Base-by-base conservation (phyloP, 1,284 basidiomycete genomes). In the Bjerkandera adusta region DNA sequence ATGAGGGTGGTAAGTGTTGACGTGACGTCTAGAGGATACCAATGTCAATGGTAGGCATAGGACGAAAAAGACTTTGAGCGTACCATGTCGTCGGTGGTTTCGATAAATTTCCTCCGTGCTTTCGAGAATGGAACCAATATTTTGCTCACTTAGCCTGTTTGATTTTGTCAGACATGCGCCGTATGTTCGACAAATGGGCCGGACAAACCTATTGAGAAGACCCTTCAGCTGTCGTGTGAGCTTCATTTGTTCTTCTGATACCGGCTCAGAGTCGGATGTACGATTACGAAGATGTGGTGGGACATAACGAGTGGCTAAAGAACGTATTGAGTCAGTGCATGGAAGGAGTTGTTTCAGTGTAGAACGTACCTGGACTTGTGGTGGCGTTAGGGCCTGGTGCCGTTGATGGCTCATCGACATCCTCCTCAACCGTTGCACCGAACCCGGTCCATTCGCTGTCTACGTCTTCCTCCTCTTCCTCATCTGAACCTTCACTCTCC, bases 141-240 rank as follows among this genome's bases (percentile, higher is more conserved):
- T 98, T 64, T 87, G 89, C 64, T 97, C 95, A 57, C 86, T 91
- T 81, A 94, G 75, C 55, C 91, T 92, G 52, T 12, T n/a, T n/a
- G n/a, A n/a, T n/a, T n/a, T n/a, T n/a, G n/a, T n/a, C 16, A 45
- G 30, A 26, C 37, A 50, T 47, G 33, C 6, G 25, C 25, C 4
- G 24, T 11, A 22, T 11, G 39, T 5, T 12, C 12, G 12, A 20
- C 20, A 26, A 7, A 16, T 6, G 20, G 16, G 11, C 56, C 71
- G n/a, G n/a, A n/a, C n/a, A n/a, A n/a, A n/a, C n/a, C n/a, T n/a
- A 48, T 97, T 97, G 40, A 97, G 75, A 7, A 92, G 69, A 63
- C 95, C 94, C 66, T 97, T 94, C 11, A 92, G 68, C 57, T 89
- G 89, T 43, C 87, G 79, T 5, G 75, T 81, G 18, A 97, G 73